Evolutionary conservation across 2,329 filamentous ascomycete species (phyloP), one percentile per base, ranked within the genome.

Genomic region (Chaetomium globosum): DNA sequence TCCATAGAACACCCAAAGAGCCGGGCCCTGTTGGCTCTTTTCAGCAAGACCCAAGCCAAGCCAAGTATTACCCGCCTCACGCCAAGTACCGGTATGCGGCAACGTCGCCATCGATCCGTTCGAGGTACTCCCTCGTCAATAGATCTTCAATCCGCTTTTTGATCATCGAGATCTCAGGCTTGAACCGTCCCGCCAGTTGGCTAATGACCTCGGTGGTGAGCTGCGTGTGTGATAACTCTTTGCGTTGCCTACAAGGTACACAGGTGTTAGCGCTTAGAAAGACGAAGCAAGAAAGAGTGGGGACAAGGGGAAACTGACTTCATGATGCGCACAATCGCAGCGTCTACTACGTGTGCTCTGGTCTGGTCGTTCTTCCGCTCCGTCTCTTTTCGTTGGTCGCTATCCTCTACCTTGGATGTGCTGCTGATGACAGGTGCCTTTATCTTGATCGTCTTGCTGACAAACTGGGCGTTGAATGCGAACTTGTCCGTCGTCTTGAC

Each of bases 361-460:
- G 85, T 87, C 74, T 91, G 87, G 70, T 91, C 86, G 70, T 90
- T 92, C 81, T 89, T 90, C 72, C 88, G 85, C 75, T 93, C 88
- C 0, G 91, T 94, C 59, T 86, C 86, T 76, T 86, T 87, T 56
- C 87, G 80, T 76, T 90, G 87, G 3, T 85, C 81, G 69, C 85
- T 80, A 60, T 87, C 92, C 78, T 98, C 94, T 0, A 96, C 90
- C 78, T 92, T 95, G 75, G 92, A 96, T 21, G 89, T 85, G 1
- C 88, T 86, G 58, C 87, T 90, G 70, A 97, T 90, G 5, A 95
- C 89, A 26, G 92, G 92, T 23, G 95, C 91, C 77, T 96, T 96
- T 78, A 97, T 92, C 76, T 91, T 92, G 73, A 95, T 84, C 58
- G 90, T 88, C 74, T 92, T 93, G 78, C 91, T 93, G 56, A 86